Percentiles rank a stretch among this genome's conserved stretches.
Evolutionary conservation across 2,329 filamentous ascomycete genomes (phyloP).

Genomic region (Boeremia exigua): DNA sequence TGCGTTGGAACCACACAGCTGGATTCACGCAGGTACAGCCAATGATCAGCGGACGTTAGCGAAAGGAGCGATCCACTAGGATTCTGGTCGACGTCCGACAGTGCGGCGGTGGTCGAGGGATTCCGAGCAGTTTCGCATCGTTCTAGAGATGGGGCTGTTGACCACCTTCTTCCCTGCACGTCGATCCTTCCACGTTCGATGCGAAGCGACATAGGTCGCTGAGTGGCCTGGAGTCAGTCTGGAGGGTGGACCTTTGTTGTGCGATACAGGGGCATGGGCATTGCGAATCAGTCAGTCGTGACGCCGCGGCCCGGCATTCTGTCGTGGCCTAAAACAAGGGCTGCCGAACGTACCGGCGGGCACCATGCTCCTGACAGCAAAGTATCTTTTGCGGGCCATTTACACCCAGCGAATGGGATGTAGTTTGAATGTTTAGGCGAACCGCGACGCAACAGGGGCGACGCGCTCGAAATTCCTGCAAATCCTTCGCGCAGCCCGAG

Average conservation of each 20-base stretch:
- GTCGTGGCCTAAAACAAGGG: constrained; percentile 1
- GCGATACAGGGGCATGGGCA: not conserved
- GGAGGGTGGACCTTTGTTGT: constrained; percentile 4
- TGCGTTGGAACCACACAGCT: not conserved
- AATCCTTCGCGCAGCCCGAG: constrained; percentile 8
- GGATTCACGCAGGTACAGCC: not conserved
- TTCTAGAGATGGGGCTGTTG: constrained; percentile 1
- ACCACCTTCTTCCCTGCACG: not conserved
- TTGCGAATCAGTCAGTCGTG: not conserved
- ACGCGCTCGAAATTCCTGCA: not conserved
- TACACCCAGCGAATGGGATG: not conserved
- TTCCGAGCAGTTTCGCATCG: constrained; percentile 3
- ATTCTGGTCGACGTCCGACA: constrained; percentile 4
- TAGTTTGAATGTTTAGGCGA: not conserved
- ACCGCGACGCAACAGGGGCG: constrained; percentile 1
- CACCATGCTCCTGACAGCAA: constrained; percentile 12
- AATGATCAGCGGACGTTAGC: constrained; percentile 3
- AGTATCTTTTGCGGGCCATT: not conserved
- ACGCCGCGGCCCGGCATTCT: constrained; percentile 7
- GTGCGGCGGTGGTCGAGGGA: not conserved
- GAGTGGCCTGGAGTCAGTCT: constrained; percentile 1
- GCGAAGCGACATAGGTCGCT: not conserved
- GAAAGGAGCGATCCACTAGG: constrained; percentile 7
- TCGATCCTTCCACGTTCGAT: not conserved
- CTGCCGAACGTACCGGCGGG: not conserved